Percentiles rank a stretch among this genome's conserved stretches.
phyloP scores from a whole-genome alignment of 2,329 filamentous ascomycete genomes.

The Epichloe scottii region DNA sequence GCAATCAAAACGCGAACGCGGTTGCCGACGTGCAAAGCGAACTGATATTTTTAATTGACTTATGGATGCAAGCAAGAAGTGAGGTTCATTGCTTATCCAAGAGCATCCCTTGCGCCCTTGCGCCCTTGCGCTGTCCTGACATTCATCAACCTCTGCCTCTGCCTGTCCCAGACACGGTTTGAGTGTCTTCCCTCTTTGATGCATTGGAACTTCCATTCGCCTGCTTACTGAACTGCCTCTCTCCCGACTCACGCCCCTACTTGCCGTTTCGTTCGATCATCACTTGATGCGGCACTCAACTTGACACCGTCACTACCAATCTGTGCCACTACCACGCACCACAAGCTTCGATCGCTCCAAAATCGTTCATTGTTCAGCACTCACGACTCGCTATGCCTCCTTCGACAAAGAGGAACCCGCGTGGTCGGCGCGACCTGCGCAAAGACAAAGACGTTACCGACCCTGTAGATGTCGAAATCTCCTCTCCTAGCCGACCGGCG shows the following conservation, averaged over 20 bases:
- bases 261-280: not conserved
- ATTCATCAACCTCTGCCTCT: not conserved
- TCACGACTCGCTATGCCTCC: slow-evolving; percentile 19
- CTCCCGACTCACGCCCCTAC: not conserved
- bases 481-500: slow-evolving; percentile 47
- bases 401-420: slow-evolving; percentile 25
- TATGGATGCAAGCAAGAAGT: not conserved
- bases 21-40: slow-evolving; percentile 5
- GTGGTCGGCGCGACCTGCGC: slow-evolving; percentile 26
- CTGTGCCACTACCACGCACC: not conserved
- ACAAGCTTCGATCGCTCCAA: not conserved
- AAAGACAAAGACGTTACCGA: slow-evolving; percentile 22
- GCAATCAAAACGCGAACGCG: slow-evolving; percentile 19
- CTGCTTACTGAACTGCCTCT: not conserved
- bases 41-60: slow-evolving; percentile 7
- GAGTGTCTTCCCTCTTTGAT: not conserved
- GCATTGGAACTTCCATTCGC: not conserved
- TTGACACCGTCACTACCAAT: slow-evolving; percentile 2
- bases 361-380: not conserved
- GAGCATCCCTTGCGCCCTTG: not conserved
- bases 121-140: not conserved
- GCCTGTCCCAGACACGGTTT: no score
- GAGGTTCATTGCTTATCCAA: not conserved
- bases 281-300: not conserved
- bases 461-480: slow-evolving; percentile 32